Evolutionary conservation across 805 yeast species (phyloP).

Genomic region (Myxozyma melibiosi): DNA sequence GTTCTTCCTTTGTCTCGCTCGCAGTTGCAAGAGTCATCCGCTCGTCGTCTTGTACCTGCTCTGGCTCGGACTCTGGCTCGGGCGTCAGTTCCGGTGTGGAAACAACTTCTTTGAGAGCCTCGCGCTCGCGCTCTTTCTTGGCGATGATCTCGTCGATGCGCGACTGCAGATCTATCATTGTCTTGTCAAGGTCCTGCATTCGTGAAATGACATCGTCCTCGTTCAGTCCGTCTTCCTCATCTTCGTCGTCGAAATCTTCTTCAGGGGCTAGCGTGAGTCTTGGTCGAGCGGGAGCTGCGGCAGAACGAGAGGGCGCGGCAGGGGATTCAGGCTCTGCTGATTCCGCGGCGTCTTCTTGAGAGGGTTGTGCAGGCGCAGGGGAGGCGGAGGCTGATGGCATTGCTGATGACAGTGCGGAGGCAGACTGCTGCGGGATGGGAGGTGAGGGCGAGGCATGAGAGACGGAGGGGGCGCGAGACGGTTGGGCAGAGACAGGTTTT

Average conservation of each 20-base stretch:
- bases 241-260: conserved; percentile 25
- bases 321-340: background rate
- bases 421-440: background rate
- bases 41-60: background rate
- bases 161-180: conserved; percentile 12
- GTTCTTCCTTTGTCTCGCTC: too few relatives aligned
- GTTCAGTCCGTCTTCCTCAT: conserved; percentile 32
- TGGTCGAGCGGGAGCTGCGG: background rate
- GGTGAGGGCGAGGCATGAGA: too few relatives aligned
- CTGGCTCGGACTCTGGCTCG: conserved; percentile 5
- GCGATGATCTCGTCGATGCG: conserved; percentile 8
- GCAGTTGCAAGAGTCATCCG: background rate
- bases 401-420: background rate
- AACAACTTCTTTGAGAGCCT: background rate
- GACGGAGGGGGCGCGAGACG: too few relatives aligned
- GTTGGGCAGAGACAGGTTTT: too few relatives aligned
- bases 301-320: background rate
- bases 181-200: conserved; percentile 18
- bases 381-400: background rate
- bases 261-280: background rate
- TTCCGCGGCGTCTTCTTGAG: background rate
- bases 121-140: conserved; percentile 11
- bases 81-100: conserved; percentile 22
- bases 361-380: background rate
- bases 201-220: conserved; percentile 26